phyloP scores from a whole-genome alignment of 2,329 filamentous ascomycete species.

The Alternaria alternata region DNA sequence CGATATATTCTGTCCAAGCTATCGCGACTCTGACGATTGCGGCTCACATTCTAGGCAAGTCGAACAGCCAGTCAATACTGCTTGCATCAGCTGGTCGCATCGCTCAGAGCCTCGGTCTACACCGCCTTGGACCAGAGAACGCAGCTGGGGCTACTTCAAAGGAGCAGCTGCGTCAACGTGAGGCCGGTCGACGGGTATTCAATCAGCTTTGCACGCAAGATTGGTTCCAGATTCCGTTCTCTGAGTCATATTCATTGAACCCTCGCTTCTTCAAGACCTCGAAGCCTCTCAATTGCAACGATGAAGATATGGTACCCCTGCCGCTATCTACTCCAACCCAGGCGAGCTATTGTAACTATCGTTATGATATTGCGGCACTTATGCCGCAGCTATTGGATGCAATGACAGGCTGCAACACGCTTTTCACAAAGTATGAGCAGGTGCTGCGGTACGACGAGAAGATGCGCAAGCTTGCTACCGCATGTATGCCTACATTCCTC shows the following conservation, averaged over 20 bases:
- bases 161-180: conserved; percentile 29
- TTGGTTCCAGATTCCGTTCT: conserved; percentile 54
- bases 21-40: conserved; percentile 57
- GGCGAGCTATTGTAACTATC: conserved; percentile 47
- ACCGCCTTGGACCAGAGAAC: conserved; percentile 45
- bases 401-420: conserved; percentile 45
- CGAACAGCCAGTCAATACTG: conserved; percentile 56
- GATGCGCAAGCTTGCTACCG: conserved; percentile 49
- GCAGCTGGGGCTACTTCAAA: background rate
- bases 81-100: conserved; percentile 57
- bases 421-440: conserved; percentile 53
- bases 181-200: conserved; percentile 49
- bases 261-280: conserved; percentile 37
- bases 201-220: conserved; percentile 53
- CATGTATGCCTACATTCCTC: conserved; percentile 46
- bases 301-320: conserved; percentile 30
- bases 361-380: conserved; percentile 49
- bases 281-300: conserved; percentile 47
- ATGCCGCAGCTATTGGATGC: conserved; percentile 52
- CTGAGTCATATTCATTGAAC: conserved; percentile 50
- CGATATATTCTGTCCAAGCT: conserved; percentile 55
- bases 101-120: conserved; percentile 57
- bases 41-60: conserved; percentile 57
- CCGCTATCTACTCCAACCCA: conserved; percentile 36
- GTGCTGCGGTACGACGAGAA: conserved; percentile 51